phyloP scores from a whole-genome alignment of 2,329 filamentous ascomycete species.

The Colletotrichum liaoningense region DNA sequence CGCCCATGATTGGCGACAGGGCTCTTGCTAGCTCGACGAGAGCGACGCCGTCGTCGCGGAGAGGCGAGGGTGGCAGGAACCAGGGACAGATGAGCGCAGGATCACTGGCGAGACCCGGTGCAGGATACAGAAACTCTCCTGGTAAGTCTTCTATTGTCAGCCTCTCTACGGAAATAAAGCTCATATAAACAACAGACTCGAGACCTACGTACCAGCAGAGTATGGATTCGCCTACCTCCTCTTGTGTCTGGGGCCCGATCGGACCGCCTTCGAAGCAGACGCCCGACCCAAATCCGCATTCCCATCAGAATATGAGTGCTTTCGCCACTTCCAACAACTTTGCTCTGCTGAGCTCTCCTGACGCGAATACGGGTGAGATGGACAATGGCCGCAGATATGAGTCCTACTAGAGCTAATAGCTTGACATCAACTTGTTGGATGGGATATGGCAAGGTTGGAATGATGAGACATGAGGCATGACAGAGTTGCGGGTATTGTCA shows the following conservation, averaged over 20 bases:
- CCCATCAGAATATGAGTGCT: background rate
- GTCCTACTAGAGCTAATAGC: background rate
- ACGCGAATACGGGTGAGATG: background rate
- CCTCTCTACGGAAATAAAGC: background rate
- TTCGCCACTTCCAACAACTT: constrained; percentile 9
- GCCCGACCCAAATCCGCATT: constrained; percentile 3
- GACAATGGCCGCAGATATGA: background rate
- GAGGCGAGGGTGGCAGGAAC: background rate
- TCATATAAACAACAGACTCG: background rate
- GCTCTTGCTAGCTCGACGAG: constrained; percentile 7
- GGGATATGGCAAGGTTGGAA: background rate
- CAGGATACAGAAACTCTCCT: constrained; percentile 1
- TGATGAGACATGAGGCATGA: constrained; percentile 30
- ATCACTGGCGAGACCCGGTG: background rate
- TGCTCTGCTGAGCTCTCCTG: background rate
- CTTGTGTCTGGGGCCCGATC: constrained; percentile 44
- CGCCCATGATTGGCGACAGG: constrained; percentile 10
- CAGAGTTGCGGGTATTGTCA: background rate
- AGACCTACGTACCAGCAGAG: constrained; percentile 7
- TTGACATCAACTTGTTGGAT: background rate
- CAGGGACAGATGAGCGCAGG: constrained; percentile 12
- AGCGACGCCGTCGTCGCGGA: constrained; percentile 27
- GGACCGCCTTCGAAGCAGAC: constrained; percentile 41
- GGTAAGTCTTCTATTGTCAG: background rate
- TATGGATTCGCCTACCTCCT: constrained; percentile 27